phyloP scores from a whole-genome alignment of 129 eudicot species.

The Tanacetum coccineum region DNA sequence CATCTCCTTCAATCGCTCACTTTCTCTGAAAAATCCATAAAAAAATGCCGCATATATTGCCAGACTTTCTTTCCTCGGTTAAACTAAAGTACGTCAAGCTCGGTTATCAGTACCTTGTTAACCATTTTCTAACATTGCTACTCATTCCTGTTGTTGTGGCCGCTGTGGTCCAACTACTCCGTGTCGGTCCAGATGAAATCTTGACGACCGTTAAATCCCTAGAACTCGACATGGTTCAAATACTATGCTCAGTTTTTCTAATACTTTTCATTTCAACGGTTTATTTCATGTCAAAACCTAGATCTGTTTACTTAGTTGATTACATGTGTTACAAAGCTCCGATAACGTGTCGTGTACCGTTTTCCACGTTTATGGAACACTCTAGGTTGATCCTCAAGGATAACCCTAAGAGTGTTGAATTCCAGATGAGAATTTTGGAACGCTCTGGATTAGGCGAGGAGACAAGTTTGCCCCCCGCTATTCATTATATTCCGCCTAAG shows the following conservation, averaged over 20 bases:
- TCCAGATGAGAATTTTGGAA: constrained; percentile 73
- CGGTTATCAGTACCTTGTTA: constrained; percentile 42
- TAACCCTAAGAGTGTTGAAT: constrained; percentile 63
- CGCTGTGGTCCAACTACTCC: constrained; percentile 19
- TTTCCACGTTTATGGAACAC: constrained; percentile 84
- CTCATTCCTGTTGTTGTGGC: constrained; percentile 36
- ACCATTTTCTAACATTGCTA: constrained; percentile 34
- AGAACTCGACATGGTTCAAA: constrained; percentile 28
- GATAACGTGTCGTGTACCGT: constrained; percentile 55
- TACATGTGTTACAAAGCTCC: constrained; percentile 65
- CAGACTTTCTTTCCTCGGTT: constrained; percentile 34
- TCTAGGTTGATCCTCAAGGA: constrained; percentile 44
- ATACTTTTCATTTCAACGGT: constrained; percentile 41
- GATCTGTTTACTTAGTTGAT: constrained; percentile 59
- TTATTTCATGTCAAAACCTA: constrained; percentile 68
- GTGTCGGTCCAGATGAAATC: constrained; percentile 34
- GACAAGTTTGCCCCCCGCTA: constrained; percentile 71
- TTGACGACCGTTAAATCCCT: constrained; percentile 24
- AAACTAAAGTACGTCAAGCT: constrained; percentile 58
- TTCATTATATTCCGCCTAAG: constrained; percentile 66
- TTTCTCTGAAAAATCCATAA: not conserved
- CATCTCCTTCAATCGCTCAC: constrained; percentile 17
- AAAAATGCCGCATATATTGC: constrained; percentile 41
- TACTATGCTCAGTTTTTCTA: constrained; percentile 31
- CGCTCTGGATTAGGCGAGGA: constrained; percentile 82